A percentile compares a stretch with the other conserved stretches of the same genome.
Conservation (phyloP, 345 rosid species). For the Populus euphratica region DNA sequence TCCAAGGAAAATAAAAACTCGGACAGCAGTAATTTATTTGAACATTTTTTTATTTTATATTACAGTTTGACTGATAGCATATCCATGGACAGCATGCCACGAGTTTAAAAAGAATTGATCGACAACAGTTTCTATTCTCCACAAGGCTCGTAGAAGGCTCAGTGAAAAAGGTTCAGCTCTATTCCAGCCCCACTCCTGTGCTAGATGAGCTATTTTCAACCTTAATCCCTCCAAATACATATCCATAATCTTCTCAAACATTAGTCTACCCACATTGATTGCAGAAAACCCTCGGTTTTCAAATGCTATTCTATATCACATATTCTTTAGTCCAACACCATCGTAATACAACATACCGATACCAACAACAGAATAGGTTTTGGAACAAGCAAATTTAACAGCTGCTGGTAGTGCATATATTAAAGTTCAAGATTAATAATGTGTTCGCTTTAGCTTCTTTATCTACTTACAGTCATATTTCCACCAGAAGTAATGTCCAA, state of each 20-base stretch:
- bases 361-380: neutral
- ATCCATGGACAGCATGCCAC: neutral
- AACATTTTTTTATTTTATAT: neutral
- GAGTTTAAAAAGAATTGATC: too few relatives aligned
- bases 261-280: neutral
- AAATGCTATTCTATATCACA: too few relatives aligned
- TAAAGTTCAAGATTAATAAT: neutral
- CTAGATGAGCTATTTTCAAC: too few relatives aligned
- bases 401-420: neutral
- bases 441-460: neutral
- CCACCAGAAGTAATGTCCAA: conserved; percentile 79
- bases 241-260: neutral
- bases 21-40: neutral
- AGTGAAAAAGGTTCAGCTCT: too few relatives aligned
- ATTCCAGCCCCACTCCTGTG: too few relatives aligned
- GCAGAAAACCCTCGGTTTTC: too few relatives aligned
- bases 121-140: too few relatives aligned
- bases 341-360: neutral
- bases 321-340: neutral
- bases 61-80: neutral
- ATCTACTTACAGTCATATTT: conserved; percentile 61
- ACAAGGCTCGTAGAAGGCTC: too few relatives aligned
- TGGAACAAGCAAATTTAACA: neutral
- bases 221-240: too few relatives aligned
- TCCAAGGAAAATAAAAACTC: neutral